Base-by-base conservation (phyloP, 345 rosid genomes). In the Excoecaria cochinchinensis region DNA sequence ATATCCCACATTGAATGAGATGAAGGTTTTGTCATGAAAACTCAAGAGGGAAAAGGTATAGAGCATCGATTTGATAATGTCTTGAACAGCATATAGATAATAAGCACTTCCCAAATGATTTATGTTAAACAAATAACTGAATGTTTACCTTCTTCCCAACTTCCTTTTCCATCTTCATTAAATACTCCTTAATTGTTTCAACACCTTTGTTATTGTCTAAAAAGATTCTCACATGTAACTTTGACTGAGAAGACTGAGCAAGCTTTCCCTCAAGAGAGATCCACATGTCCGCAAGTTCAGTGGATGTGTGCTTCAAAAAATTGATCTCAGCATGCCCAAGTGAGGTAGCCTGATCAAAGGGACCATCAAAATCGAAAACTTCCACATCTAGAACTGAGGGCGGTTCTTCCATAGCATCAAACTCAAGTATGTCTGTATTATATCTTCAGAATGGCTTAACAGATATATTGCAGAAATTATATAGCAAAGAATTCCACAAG, bases 321-420 rank as follows among this genome's bases (percentile, higher is more conserved):
- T 90, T 91, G 76, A 95, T 89, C 87, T 92, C 94, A 62, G 94
- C 88, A 67, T 90, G 92, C 69, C 97, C 97, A 70, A 95, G 91
- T 31, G 99, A 91, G 55, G 87, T 86, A 55, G 95, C 91, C 83
- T 86, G 94, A 80, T 89, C 94, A 80, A 95, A 95, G 55, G 97
- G 99, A 74, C 97, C 97, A 62, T 92, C 95, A 44, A 92, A 95
- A 84, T 95, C 90, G 78, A 90, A 95, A 67, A 92, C 94, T 80
- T 95, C 97, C 75, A 90, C 88, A 82, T 88, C 94, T 73, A 95
- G 81, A 71, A 95, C 90, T 4, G 97, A 95, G 6, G 97, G 99
- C 14, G 93, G 94, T 82, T 91, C 99, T 77, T 95, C 95, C 93
- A 90, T 91, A 13, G 97, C 97, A 82, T 95, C 97, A 81, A 95